These are phyloP conservation scores for Zymoseptoria brevis DNA, from an alignment of 2,329 filamentous ascomycete species.

Conservation along the genomic window DNA sequence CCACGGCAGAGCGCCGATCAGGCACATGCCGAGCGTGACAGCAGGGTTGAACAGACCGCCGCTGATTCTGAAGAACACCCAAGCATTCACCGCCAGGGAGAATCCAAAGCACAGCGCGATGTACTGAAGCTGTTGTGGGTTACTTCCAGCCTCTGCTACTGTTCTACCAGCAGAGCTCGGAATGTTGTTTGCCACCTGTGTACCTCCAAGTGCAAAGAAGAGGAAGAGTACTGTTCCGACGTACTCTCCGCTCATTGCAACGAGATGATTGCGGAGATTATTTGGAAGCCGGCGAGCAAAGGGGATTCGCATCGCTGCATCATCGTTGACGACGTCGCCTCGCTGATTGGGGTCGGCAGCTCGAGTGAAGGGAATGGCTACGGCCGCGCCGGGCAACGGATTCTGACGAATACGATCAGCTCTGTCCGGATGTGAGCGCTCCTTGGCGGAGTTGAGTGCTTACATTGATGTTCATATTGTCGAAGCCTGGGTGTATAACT, in stretches of 20 bases:
- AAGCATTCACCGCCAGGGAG: slow-evolving; percentile 33
- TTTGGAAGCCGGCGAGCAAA: slow-evolving; percentile 21
- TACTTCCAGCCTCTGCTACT: slow-evolving; percentile 23
- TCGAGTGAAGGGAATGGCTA: slow-evolving; percentile 28
- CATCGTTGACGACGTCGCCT: slow-evolving; percentile 15
- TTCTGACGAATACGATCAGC: slow-evolving; percentile 1
- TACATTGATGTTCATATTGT: slow-evolving; percentile 24
- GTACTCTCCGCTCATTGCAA: slow-evolving; percentile 32
- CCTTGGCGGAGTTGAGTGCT: not conserved
- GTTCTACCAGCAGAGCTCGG: slow-evolving; percentile 18
- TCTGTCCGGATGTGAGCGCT: not conserved
- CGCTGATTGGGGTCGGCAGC: slow-evolving; percentile 20
- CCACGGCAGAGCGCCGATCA: slow-evolving; percentile 21
- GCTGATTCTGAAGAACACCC: slow-evolving; percentile 28
- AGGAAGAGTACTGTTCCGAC: slow-evolving; percentile 40
- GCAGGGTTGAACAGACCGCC: slow-evolving; percentile 28
- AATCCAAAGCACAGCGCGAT: slow-evolving; percentile 32
- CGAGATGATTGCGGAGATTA: slow-evolving; percentile 24
- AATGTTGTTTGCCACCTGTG: slow-evolving; percentile 38
- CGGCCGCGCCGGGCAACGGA: slow-evolving; percentile 17
- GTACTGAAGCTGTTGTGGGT: slow-evolving; percentile 32
- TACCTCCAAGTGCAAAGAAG: slow-evolving; percentile 38
- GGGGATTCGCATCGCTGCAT: slow-evolving; percentile 21
- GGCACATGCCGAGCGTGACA: slow-evolving; percentile 26
- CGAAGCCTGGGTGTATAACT: not conserved